Percentiles rank a stretch among this genome's conserved stretches.
Evolutionary conservation across 495 filamentous ascomycete species (phyloP).

Genomic region (Elasticomyces elasticus): DNA sequence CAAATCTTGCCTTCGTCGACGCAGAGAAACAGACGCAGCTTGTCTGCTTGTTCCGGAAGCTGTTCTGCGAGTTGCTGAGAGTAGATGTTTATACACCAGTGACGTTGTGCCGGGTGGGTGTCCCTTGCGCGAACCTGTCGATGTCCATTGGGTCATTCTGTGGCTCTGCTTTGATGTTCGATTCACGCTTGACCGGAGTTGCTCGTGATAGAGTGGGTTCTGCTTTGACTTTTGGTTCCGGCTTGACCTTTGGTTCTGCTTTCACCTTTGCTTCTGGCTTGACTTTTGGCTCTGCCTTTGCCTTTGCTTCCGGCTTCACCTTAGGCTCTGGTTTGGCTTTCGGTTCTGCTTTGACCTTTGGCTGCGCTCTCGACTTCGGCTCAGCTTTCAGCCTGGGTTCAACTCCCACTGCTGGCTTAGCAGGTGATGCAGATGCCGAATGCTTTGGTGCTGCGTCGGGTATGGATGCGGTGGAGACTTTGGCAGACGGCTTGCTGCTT

Average conservation of each 20-base stretch:
- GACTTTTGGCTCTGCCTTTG: slow-evolving; percentile 14
- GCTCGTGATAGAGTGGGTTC: neutral
- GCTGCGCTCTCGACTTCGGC: neutral
- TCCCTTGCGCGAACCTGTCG: slow-evolving; percentile 7
- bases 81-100: slow-evolving; percentile 38
- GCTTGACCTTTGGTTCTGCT: slow-evolving; percentile 13
- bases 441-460: neutral
- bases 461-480: neutral
- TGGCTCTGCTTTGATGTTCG: slow-evolving; percentile 18
- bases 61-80: slow-evolving; percentile 13
- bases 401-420: neutral
- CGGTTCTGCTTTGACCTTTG: neutral
- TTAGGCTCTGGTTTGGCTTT: neutral
- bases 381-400: neutral
- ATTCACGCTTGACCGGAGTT: slow-evolving; percentile 8
- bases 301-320: slow-evolving; percentile 13
- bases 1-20: slow-evolving; percentile 17
- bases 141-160: neutral
- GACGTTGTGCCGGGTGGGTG: slow-evolving; percentile 22
- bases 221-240: slow-evolving; percentile 13
- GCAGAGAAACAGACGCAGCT: slow-evolving; percentile 7
- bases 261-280: slow-evolving; percentile 21
- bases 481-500: neutral
- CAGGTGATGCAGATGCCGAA: neutral
- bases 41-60: neutral